A percentile compares a stretch with the other conserved stretches of the same genome.
phyloP scores from a whole-genome alignment of 2,329 filamentous ascomycete species.

The Cladosporium sp. region DNA sequence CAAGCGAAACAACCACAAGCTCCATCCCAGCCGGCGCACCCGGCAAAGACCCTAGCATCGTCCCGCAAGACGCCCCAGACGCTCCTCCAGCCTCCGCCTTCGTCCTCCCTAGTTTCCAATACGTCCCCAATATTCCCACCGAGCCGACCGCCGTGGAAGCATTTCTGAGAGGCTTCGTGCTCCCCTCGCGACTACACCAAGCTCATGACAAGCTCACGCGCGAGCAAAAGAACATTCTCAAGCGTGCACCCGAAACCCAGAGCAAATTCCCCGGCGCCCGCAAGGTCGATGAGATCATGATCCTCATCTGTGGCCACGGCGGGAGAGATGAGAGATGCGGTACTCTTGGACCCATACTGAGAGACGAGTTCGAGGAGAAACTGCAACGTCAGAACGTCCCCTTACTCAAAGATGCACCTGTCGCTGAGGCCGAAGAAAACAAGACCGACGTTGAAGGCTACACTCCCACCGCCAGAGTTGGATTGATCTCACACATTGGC shows the following conservation, averaged over 20 bases:
- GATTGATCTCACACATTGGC: slow-evolving; percentile 71
- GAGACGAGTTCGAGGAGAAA: slow-evolving; percentile 62
- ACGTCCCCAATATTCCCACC: slow-evolving; percentile 66
- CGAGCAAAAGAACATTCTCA: slow-evolving; percentile 42
- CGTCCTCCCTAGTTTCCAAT: slow-evolving; percentile 78
- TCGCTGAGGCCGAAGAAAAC: slow-evolving; percentile 26
- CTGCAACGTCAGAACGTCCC: slow-evolving; percentile 47
- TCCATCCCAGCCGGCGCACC: slow-evolving; percentile 18
- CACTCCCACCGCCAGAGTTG: slow-evolving; percentile 54
- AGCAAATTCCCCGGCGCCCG: slow-evolving; percentile 51
- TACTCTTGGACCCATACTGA: slow-evolving; percentile 67
- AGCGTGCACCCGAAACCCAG: slow-evolving; percentile 46
- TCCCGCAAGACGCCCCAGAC: slow-evolving; percentile 24
- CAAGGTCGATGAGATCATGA: slow-evolving; percentile 62
- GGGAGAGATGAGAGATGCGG: slow-evolving; percentile 79
- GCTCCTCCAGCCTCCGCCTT: slow-evolving; percentile 56
- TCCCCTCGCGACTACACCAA: slow-evolving; percentile 58
- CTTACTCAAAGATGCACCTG: slow-evolving; percentile 45
- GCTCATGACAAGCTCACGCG: slow-evolving; percentile 55
- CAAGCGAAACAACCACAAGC: slow-evolving; percentile 15
- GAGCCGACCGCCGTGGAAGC: slow-evolving; percentile 49
- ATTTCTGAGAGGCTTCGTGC: slow-evolving; percentile 61
- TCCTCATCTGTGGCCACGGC: slow-evolving; percentile 85
- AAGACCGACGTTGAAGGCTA: slow-evolving; percentile 26
- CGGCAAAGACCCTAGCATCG: slow-evolving; percentile 26